Evolutionary conservation across 495 filamentous ascomycete species (phyloP).

Genomic region (Clohesyomyces aquaticus): DNA sequence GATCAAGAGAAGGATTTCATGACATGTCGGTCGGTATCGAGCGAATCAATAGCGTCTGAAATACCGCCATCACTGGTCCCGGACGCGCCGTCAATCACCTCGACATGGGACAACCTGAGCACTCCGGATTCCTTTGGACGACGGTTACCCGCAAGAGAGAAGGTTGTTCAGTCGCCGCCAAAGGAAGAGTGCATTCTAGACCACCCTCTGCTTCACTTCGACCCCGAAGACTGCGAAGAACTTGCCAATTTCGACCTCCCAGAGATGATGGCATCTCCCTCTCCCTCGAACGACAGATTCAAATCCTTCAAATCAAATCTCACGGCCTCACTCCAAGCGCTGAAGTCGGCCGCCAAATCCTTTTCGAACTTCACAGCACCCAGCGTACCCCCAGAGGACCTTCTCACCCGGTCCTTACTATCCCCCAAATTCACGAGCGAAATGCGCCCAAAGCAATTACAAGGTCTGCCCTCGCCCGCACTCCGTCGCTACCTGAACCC

Average conservation of each 20-base stretch:
- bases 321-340: slow-evolving; percentile 84
- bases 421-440: slow-evolving; percentile 87
- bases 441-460: slow-evolving; percentile 75
- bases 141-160: slow-evolving; percentile 33
- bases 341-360: slow-evolving; percentile 82
- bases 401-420: slow-evolving; percentile 82
- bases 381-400: slow-evolving; percentile 79
- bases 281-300: slow-evolving; percentile 19
- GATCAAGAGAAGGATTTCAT: slow-evolving; percentile 37
- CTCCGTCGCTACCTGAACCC: slow-evolving; percentile 92
- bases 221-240: slow-evolving; percentile 37
- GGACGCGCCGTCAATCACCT: slow-evolving; percentile 40
- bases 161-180: slow-evolving; percentile 35
- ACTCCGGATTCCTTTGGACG: slow-evolving; percentile 37
- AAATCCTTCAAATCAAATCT: slow-evolving; percentile 86
- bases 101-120: slow-evolving; percentile 33
- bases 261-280: slow-evolving; percentile 42
- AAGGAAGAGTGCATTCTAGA: slow-evolving; percentile 43
- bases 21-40: slow-evolving; percentile 43
- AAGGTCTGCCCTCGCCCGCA: slow-evolving; percentile 80
- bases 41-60: slow-evolving; percentile 44
- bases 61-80: slow-evolving; percentile 46
- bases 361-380: slow-evolving; percentile 73
- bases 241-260: slow-evolving; percentile 22
- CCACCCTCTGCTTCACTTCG: slow-evolving; percentile 45